Evolutionary conservation across 2,329 filamentous ascomycete species (phyloP).

Genomic region (Nemania sp.): DNA sequence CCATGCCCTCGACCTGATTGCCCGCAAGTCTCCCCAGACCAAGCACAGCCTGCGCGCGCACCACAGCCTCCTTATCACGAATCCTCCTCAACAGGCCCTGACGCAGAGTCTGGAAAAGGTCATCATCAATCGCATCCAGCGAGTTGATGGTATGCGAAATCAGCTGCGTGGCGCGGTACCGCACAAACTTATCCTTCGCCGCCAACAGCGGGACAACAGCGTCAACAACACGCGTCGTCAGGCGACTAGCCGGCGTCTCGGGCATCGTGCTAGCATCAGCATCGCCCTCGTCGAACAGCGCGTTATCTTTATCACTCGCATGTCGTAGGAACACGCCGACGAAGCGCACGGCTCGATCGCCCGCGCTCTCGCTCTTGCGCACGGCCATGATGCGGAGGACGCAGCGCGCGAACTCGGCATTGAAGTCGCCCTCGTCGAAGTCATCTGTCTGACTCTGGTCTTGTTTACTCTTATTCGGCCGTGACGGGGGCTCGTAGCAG

Average conservation of each 20-base stretch:
- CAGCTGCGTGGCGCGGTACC: slow-evolving; percentile 87
- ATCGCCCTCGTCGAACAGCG: slow-evolving; percentile 66
- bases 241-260: slow-evolving; percentile 81
- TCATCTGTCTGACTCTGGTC: slow-evolving; percentile 57
- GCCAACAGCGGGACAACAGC: slow-evolving; percentile 74
- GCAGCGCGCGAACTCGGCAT: slow-evolving; percentile 80
- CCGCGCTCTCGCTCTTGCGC: slow-evolving; percentile 88
- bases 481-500: slow-evolving; percentile 65
- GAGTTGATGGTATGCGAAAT: slow-evolving; percentile 91
- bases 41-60: slow-evolving; percentile 88
- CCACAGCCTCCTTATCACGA: slow-evolving; percentile 90
- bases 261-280: slow-evolving; percentile 71
- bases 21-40: slow-evolving; percentile 84
- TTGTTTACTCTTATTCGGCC: slow-evolving; percentile 47
- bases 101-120: slow-evolving; percentile 81
- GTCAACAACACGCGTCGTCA: slow-evolving; percentile 74
- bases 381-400: slow-evolving; percentile 80
- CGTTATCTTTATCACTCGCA: slow-evolving; percentile 70
- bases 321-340: slow-evolving; percentile 83
- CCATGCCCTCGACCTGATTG: slow-evolving; percentile 72
- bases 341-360: slow-evolving; percentile 84
- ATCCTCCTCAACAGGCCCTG: slow-evolving; percentile 81
- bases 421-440: slow-evolving; percentile 85
- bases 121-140: slow-evolving; percentile 88
- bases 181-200: slow-evolving; percentile 89